Conservation (phyloP, 75 land plant species). For the Selaginella moellendorffii region DNA sequence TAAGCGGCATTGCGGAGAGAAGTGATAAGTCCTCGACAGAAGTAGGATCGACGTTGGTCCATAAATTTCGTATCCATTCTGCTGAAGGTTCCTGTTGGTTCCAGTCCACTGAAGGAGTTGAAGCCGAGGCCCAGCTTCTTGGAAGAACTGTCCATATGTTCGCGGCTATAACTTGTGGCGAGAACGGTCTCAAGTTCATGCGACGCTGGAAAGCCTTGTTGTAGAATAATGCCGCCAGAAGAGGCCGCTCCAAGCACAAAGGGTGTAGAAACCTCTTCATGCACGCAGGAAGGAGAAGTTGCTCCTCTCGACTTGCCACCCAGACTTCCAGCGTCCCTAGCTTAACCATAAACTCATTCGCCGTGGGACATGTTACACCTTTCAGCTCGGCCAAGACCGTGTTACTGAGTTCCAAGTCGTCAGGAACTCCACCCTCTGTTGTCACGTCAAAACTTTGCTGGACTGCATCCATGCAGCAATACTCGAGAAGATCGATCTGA, state of each 20-base stretch:
- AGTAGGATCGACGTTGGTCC: slow-evolving; percentile 35
- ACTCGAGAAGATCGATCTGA: slow-evolving; percentile 84
- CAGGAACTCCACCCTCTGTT: neutral
- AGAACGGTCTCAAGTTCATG: slow-evolving; percentile 44
- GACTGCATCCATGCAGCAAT: slow-evolving; percentile 56
- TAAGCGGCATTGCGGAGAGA: slow-evolving; percentile 78
- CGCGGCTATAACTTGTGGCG: slow-evolving; percentile 40
- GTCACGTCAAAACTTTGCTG: slow-evolving; percentile 7
- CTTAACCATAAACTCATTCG: slow-evolving; percentile 32
- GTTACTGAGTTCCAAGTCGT: neutral
- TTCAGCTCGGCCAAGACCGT: slow-evolving; percentile 35
- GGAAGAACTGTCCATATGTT: slow-evolving; percentile 42
- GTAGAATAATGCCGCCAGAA: slow-evolving; percentile 35
- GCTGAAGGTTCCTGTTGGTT: slow-evolving; percentile 36
- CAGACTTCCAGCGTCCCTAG: slow-evolving; percentile 63
- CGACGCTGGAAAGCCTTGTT: slow-evolving; percentile 30
- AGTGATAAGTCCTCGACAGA: slow-evolving; percentile 48
- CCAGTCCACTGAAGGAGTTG: neutral
- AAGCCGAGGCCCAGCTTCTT: slow-evolving; percentile 33
- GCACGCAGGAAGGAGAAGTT: slow-evolving; percentile 39
- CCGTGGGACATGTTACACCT: slow-evolving; percentile 77
- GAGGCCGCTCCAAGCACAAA: slow-evolving; percentile 39
- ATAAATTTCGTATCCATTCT: slow-evolving; percentile 73
- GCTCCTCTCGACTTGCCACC: slow-evolving; percentile 74
- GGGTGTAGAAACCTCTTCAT: slow-evolving; percentile 60